Evolutionary conservation across 1,284 basidiomycete genomes (phyloP), one percentile per base, ranked within the genome.

Genomic region (Coniferiporia sulphurascens): DNA sequence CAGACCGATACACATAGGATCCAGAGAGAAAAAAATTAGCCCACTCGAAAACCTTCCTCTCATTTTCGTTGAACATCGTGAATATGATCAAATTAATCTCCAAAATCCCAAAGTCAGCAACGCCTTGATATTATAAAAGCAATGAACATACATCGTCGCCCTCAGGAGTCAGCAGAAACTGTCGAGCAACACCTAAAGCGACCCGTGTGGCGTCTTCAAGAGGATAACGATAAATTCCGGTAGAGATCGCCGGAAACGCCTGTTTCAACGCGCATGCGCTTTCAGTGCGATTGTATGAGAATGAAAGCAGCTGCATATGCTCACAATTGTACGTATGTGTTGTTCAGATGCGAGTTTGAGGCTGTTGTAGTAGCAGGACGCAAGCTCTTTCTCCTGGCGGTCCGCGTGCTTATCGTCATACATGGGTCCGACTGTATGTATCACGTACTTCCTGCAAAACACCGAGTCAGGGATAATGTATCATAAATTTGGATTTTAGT

Each of bases 401-500:
- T 80, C 77, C 3, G 68, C 70, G 1, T 78, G 68, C 0, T 64
- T 62, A 0, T 65, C 57, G 0, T 75, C 76, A 69, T 93, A 95
- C 1, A 94, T 72, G 0, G 93, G 94, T 12, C 95, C 95, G 21
- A 97, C 95, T 1, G 95, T 87, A 68, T 98, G 59, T 15, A 56
- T 56, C 58, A 98, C 78, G 63, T 86, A 78, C 59, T 82, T 83
- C n/a, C 87, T 81, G 75, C 67, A 17, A 21, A 45, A 58, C 17
- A 34, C n/a, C 12, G 13, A 35, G 44, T 27, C 15, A 50, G 35
- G 35, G 32, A 15, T 21, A 78, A 4, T 41, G 9, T 41, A 12
- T 41, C 38, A 41, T 4, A 8, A 41, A 41, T 15, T 8, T 15
- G 2, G 38, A 2, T 2, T 41, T 12, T 41, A 41, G 38, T 27